Conservation (phyloP, 2,329 filamentous ascomycete species). For the Fusarium torreyae region DNA sequence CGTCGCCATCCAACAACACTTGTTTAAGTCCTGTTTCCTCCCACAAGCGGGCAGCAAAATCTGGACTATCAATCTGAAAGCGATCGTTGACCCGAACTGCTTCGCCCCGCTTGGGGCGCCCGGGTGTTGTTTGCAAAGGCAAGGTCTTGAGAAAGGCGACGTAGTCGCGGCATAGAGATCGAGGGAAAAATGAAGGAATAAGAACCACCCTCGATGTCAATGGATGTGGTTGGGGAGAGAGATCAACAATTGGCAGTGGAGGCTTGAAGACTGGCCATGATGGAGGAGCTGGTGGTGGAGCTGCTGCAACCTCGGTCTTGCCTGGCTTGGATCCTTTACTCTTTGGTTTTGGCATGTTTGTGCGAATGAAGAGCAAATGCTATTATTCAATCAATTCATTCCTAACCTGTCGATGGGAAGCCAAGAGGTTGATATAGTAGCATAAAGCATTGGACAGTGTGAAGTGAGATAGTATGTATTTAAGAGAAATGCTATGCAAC, state of each 20-base stretch:
- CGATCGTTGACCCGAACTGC: conserved; percentile 91
- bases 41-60: conserved; percentile 84
- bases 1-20: conserved; percentile 62
- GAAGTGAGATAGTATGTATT: conserved; percentile 7
- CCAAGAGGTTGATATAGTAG: background rate
- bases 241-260: conserved; percentile 74
- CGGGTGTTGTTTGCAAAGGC: conserved; percentile 83
- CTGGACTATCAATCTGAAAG: conserved; percentile 83
- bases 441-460: background rate
- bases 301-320: conserved; percentile 39
- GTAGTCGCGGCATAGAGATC: conserved; percentile 81
- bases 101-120: conserved; percentile 83
- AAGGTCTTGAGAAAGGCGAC: conserved; percentile 79
- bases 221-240: conserved; percentile 70
- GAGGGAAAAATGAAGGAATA: conserved; percentile 81
- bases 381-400: background rate
- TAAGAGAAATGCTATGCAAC: conserved; percentile 25
- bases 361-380: background rate
- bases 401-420: too few relatives aligned
- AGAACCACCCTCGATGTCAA: conserved; percentile 76
- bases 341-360: conserved; percentile 56
- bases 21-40: conserved; percentile 80
- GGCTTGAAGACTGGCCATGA: conserved; percentile 83
- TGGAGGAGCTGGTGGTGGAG: conserved; percentile 51
- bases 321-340: conserved; percentile 51